Evolutionary conservation across 2,329 filamentous ascomycete genomes (phyloP).

Genomic region (Paramyrothecium roridum): DNA sequence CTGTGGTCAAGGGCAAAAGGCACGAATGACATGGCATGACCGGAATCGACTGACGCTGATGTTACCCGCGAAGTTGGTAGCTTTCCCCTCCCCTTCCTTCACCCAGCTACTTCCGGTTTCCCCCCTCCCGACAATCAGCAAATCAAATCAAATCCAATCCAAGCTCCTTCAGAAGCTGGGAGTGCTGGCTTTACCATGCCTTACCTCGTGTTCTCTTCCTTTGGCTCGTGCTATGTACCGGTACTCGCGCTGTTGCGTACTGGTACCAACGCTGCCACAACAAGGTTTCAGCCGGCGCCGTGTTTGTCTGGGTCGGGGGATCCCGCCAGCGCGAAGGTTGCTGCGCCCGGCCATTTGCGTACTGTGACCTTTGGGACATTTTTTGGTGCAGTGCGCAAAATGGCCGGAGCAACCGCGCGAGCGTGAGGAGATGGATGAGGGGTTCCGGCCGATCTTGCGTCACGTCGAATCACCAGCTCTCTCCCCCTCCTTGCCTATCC

Average conservation of each 20-base stretch:
- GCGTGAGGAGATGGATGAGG: background rate
- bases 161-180: too few species aligned
- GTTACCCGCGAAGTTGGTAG: too few species aligned
- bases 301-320: background rate
- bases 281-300: background rate
- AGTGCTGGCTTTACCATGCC: too few species aligned
- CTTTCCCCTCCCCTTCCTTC: too few species aligned
- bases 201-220: too few species aligned
- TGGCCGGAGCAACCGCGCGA: background rate
- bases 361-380: too few species aligned
- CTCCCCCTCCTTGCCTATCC: background rate
- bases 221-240: background rate
- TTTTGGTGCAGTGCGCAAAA: too few species aligned
- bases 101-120: background rate
- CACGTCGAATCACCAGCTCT: background rate
- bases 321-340: background rate
- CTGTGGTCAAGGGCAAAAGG: background rate
- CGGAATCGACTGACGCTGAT: background rate
- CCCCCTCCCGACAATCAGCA: background rate
- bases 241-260: background rate
- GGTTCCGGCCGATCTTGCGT: conserved; percentile 3
- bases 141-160: too few species aligned
- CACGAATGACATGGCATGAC: background rate
- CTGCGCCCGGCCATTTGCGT: too few species aligned
- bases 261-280: background rate